Percentiles rank a stretch among this genome's conserved stretches.
phyloP scores from a whole-genome alignment of 108 stramenopile species.

The Cylindrotheca fusiformis region DNA sequence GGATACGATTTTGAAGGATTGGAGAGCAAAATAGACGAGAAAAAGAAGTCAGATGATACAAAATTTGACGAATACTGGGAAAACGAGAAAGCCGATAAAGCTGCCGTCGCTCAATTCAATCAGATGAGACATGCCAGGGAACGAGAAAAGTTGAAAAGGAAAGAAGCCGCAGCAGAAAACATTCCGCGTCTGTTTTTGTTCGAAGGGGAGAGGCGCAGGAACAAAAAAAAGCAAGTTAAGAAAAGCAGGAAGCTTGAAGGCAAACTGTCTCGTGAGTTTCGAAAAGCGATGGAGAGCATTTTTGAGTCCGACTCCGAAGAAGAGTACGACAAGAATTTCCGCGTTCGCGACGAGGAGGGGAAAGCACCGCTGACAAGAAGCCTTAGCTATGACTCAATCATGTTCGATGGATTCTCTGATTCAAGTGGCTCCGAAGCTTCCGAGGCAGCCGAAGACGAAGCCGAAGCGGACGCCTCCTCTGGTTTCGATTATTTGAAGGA shows the following conservation, averaged over 20 bases:
- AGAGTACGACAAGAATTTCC: conserved; percentile 15
- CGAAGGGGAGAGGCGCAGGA: conserved; percentile 25
- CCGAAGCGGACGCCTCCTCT: conserved; percentile 11
- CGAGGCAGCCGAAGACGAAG: conserved; percentile 13
- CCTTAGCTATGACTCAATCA: conserved; percentile 4
- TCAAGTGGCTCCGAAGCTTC: conserved; percentile 1
- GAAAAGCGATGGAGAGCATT: conserved; percentile 28
- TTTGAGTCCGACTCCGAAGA: conserved; percentile 35
- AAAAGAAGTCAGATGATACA: conserved; percentile 14
- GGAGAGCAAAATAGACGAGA: conserved; percentile 22
- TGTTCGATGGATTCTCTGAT: conserved; percentile 6
- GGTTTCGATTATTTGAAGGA: conserved; percentile 25
- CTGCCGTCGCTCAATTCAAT: conserved; percentile 25
- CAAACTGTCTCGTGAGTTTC: conserved; percentile 30
- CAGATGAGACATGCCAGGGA: conserved; percentile 19
- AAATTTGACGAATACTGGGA: conserved; percentile 33
- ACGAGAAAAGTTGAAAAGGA: conserved; percentile 16
- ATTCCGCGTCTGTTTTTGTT: conserved; percentile 32
- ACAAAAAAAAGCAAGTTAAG: conserved; percentile 7
- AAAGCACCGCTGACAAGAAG: background rate
- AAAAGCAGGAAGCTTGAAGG: conserved; percentile 23
- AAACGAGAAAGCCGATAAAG: conserved; percentile 25
- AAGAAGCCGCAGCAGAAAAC: conserved; percentile 5
- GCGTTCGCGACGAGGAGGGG: conserved; percentile 7
- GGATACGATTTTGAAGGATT: conserved; percentile 9